Base-by-base conservation (phyloP, 768 basidiomycete genomes). In the Suillus cothurnatus region DNA sequence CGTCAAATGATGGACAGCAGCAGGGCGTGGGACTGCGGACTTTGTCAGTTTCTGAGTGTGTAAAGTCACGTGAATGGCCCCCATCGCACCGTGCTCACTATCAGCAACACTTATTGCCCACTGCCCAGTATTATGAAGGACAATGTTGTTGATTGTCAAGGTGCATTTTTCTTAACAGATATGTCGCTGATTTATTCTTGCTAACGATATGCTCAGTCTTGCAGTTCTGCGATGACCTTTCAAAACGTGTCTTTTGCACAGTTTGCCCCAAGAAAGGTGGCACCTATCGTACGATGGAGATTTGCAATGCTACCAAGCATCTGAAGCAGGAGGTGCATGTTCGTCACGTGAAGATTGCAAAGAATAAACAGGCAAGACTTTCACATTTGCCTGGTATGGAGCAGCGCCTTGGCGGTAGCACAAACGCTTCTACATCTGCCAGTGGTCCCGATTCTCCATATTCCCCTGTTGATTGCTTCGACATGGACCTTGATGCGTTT, bases 281-380 rank as follows among this genome's bases (percentile, higher is more conserved):
- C 12, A 12, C 32, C 50, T 53, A 32, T 32, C 52, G 21, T 36
- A 63, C 31, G 12, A 63, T 63, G 62, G 62, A 63, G 38, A 7
- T 12, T 19, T 38, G 52, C 38, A 28, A 53, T 38, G 21, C 31
- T 34, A 23, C 47, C 15, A 50, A 52, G 6, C 62, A 63, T 39
- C 5, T 14, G 21, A 53, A 55, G 17, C 52, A 49, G 21, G 31
- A 55, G 21, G 19, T 63, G 32, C 62, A 63, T 47, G 9, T 63
- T 32, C 50, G 62, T 38, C 50, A 39, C 4, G 47, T 39, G 4
- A 7, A 43, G 19, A 43, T 43, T 43, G 6, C 6, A 19, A 43
- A 43, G 6, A 8, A 4, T 43, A 43, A 43, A 43, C 41, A 4
- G 19, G 41, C 41, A 43, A 43, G 41, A 43, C 41, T 43, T 43